Evolutionary conservation across 2,329 filamentous ascomycete genomes (phyloP).

Genomic region (Metarhizium humberi): DNA sequence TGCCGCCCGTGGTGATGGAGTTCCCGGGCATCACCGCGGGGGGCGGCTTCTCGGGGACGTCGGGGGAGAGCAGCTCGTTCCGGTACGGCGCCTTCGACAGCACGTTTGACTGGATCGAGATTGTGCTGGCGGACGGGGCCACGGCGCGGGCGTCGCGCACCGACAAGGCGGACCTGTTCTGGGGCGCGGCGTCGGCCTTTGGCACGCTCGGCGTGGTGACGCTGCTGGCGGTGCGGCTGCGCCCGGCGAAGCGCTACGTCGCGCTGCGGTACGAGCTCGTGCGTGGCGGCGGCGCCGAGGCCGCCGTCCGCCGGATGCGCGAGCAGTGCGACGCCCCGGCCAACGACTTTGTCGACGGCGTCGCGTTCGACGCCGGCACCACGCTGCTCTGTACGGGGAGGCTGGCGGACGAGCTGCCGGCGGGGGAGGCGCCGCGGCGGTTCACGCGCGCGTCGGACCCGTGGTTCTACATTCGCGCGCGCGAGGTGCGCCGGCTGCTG

Average conservation of each 20-base stretch:
- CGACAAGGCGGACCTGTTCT: constrained; percentile 50
- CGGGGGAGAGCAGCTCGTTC: constrained; percentile 61
- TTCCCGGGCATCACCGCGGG: constrained; percentile 65
- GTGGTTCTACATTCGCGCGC: constrained; percentile 66
- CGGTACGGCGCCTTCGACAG: constrained; percentile 57
- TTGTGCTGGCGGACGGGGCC: constrained; percentile 53
- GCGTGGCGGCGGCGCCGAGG: constrained; percentile 22
- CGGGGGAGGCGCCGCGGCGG: constrained; percentile 21
- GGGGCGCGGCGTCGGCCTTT: constrained; percentile 54
- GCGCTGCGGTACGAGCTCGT: constrained; percentile 46
- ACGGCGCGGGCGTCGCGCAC: constrained; percentile 43
- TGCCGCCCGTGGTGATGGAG: constrained; percentile 61
- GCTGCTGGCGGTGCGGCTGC: constrained; percentile 49
- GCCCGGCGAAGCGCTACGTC: constrained; percentile 45
- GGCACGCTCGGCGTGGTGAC: constrained; percentile 61
- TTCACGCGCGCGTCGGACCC: constrained; percentile 54
- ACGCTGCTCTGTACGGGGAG: constrained; percentile 54
- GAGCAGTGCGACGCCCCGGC: constrained; percentile 27
- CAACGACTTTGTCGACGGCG: constrained; percentile 60
- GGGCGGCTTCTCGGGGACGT: constrained; percentile 57
- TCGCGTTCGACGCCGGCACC: constrained; percentile 46
- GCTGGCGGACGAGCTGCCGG: constrained; percentile 37
- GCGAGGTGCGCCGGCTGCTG: constrained; percentile 27
- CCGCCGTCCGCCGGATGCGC: constrained; percentile 33
- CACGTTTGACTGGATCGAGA: constrained; percentile 52